These are phyloP conservation scores for Ophiosphaerella herpotricha DNA, from an alignment of 2,329 filamentous ascomycete genomes.

Conservation along the genomic window DNA sequence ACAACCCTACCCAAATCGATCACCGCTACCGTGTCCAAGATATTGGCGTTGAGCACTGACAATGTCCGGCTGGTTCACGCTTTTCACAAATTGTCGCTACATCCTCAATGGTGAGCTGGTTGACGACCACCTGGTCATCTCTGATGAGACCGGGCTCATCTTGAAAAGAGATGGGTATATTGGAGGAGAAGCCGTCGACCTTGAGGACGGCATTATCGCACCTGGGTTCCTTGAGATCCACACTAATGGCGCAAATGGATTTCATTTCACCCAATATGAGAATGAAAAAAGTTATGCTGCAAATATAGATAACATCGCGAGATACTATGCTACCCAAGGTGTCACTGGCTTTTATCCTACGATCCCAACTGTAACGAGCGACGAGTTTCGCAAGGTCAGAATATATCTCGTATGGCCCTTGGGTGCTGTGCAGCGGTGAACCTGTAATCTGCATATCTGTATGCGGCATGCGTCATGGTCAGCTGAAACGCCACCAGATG, in stretches of 20 bases:
- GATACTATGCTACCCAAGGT: slow-evolving; percentile 56
- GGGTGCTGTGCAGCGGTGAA: not conserved
- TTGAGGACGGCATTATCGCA: slow-evolving; percentile 56
- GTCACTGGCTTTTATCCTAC: slow-evolving; percentile 61
- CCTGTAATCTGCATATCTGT: not conserved
- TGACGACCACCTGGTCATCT: slow-evolving; percentile 52
- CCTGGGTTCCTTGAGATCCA: slow-evolving; percentile 62
- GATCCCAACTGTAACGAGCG: slow-evolving; percentile 55
- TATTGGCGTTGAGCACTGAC: slow-evolving; percentile 5
- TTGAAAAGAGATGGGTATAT: slow-evolving; percentile 50
- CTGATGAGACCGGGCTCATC: slow-evolving; percentile 51
- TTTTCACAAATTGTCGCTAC: slow-evolving; percentile 53
- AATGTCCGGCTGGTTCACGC: slow-evolving; percentile 52
- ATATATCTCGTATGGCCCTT: not conserved
- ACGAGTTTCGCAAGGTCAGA: slow-evolving; percentile 52
- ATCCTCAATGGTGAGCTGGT: slow-evolving; percentile 51
- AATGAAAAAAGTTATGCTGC: slow-evolving; percentile 48
- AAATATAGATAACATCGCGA: slow-evolving; percentile 53
- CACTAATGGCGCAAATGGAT: slow-evolving; percentile 59
- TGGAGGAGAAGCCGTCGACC: slow-evolving; percentile 52
- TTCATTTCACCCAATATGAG: slow-evolving; percentile 59
- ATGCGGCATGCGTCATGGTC: too few species aligned
- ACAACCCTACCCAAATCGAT: slow-evolving; percentile 3
- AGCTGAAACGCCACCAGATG: too few species aligned
- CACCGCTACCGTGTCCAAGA: slow-evolving; percentile 6